Evolutionary conservation across 768 basidiomycete genomes (phyloP), one percentile per base, ranked within the genome.

Genomic region (Tylopilus plumbeoviolaceoides): DNA sequence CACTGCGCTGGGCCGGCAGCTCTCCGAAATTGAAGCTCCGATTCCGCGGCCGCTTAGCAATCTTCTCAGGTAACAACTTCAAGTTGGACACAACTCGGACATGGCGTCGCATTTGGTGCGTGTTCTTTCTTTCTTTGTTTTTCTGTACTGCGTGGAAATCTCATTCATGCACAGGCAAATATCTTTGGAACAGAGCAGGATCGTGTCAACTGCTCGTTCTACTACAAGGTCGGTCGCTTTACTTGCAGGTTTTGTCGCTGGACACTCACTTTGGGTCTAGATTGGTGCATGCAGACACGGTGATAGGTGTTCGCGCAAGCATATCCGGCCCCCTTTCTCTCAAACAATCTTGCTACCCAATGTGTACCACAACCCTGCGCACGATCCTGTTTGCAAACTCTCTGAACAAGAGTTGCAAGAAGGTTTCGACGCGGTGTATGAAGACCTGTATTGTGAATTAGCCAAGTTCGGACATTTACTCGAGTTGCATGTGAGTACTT

Each of bases 221-320:
- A 97, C 74, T 94, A 95, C 77, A 95, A 95, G 75, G 89, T 89
- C 56, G 31, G 81, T 69, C 56, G 3, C 33, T 7, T 11, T 15
- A 11, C 2, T 3, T 18, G 9, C 47, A 18, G 18, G 7, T 8
- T 17, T 43, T 45, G 17, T 41, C 50, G 48, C n/a, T 51, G 23
- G 45, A 15, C 12, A 15, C 45, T 62, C 7, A 57, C 44, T 5
- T 21, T 53, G 55, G 30, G 46, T 46, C 35, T 53, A 95, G 89
- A 99, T 99, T 75, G 97, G 97, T 53, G 97, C 97, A 44, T 99
- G 97, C 73, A 80, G 97, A 49, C 97, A 99, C 71, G 97, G 97
- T 31, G 97, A 99, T 64, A 83, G 97, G 52, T 99, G 97, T 72
- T 98, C 97, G 4, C 82, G 95, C 63, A 98, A 98, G 70, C 97